A percentile compares a stretch with the other conserved stretches of the same genome.
Conservation (phyloP, 1,284 basidiomycete genomes). For the Sutorius eximius region DNA sequence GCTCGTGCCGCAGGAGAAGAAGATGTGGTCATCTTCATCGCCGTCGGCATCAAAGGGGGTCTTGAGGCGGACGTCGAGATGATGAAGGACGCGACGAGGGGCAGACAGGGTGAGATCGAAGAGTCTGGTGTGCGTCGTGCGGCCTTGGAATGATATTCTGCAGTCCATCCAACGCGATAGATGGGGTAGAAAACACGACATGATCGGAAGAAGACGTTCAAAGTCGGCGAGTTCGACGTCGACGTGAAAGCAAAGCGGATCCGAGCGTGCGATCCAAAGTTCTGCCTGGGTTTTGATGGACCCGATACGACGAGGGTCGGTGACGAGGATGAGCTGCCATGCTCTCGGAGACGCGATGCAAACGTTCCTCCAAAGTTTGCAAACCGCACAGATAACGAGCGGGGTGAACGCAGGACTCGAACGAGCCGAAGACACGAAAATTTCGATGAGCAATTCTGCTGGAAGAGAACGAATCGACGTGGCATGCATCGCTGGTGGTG, state of each 20-base stretch:
- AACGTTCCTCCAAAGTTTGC: conserved; percentile 53
- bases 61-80: conserved; percentile 28
- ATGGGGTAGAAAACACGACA: conserved; percentile 57
- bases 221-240: conserved; percentile 48
- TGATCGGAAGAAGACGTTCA: conserved; percentile 57
- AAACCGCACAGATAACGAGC: conserved; percentile 52
- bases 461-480: conserved; percentile 43
- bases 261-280: conserved; percentile 54
- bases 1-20: conserved; percentile 32
- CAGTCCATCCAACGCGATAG: conserved; percentile 57
- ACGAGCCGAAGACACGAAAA: conserved; percentile 50
- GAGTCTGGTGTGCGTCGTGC: conserved; percentile 17
- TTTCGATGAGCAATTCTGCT: conserved; percentile 61
- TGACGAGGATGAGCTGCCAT: conserved; percentile 59
- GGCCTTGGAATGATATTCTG: conserved; percentile 36
- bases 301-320: conserved; percentile 39
- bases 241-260: conserved; percentile 54
- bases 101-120: conserved; percentile 20
- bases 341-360: conserved; percentile 50
- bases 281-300: conserved; percentile 47
- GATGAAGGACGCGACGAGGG: conserved; percentile 27
- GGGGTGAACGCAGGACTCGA: conserved; percentile 45
- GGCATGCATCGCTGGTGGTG: too few relatives aligned
- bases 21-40: conserved; percentile 33
- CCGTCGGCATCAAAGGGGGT: conserved; percentile 29